Evolutionary conservation across 2,329 filamentous ascomycete species (phyloP).

Genomic region (Madurella fahalii): DNA sequence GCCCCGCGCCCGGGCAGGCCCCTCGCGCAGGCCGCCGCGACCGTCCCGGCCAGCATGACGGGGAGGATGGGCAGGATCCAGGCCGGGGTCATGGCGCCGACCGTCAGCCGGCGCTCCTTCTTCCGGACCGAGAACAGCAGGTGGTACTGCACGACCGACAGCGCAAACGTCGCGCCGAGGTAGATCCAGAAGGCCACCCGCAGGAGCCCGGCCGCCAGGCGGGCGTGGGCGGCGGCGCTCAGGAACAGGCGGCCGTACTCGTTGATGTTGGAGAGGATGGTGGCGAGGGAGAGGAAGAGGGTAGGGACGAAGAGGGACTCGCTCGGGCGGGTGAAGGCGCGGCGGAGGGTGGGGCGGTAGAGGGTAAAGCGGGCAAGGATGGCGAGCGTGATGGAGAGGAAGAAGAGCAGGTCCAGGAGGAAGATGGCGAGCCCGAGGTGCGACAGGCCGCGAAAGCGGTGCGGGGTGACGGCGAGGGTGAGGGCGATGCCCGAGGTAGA

Average conservation of each 20-base stretch:
- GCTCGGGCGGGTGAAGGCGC: conserved; percentile 45
- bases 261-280: conserved; percentile 52
- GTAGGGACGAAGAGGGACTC: conserved; percentile 58
- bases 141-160: conserved; percentile 55
- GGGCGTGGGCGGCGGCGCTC: conserved; percentile 37
- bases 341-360: conserved; percentile 40
- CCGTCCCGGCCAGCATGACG: conserved; percentile 58
- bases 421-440: conserved; percentile 49
- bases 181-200: conserved; percentile 61
- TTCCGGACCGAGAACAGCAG: conserved; percentile 47
- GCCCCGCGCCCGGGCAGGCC: conserved; percentile 45
- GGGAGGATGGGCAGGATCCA: conserved; percentile 63
- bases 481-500: conserved; percentile 31
- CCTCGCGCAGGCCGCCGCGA: conserved; percentile 50
- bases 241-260: conserved; percentile 44
- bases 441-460: conserved; percentile 44
- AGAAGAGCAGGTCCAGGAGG: conserved; percentile 47
- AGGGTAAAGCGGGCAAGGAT: conserved; percentile 42
- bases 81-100: conserved; percentile 53
- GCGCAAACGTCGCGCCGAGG: conserved; percentile 46
- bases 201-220: conserved; percentile 44
- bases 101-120: conserved; percentile 41
- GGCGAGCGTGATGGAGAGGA: conserved; percentile 32
- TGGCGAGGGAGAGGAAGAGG: conserved; percentile 57
- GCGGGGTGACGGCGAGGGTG: conserved; percentile 27